Percentiles rank a stretch among this genome's conserved stretches.
These are phyloP conservation scores for Lasiodiplodia sp. DNA, from an alignment of 2,329 filamentous ascomycete genomes.

Conservation along the genomic window DNA sequence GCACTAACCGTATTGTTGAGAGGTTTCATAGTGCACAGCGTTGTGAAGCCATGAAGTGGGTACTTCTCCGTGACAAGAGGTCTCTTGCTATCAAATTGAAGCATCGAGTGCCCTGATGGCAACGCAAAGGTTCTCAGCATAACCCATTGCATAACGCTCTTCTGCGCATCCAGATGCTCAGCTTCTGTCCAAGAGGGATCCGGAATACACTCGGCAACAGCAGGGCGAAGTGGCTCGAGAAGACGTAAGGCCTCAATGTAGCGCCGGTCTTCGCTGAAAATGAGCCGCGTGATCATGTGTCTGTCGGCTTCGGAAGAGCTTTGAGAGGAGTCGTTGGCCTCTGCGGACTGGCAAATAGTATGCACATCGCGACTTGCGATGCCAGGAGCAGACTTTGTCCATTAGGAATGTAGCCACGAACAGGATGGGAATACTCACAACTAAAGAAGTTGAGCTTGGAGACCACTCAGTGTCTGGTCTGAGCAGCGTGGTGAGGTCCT, in stretches of 20 bases:
- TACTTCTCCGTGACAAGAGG: conserved; percentile 94
- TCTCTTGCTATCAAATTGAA: conserved; percentile 86
- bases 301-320: conserved; percentile 85
- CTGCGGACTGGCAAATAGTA: conserved; percentile 73
- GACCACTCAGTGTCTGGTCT: conserved; percentile 54
- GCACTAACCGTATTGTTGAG: conserved; percentile 92
- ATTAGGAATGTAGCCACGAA: not conserved
- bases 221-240: conserved; percentile 83
- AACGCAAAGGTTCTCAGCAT: conserved; percentile 89
- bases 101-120: conserved; percentile 82
- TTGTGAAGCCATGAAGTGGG: conserved; percentile 86
- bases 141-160: conserved; percentile 84
- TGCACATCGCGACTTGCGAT: conserved; percentile 69
- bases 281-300: conserved; percentile 78
- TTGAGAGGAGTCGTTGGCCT: conserved; percentile 71
- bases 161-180: conserved; percentile 89
- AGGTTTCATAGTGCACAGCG: conserved; percentile 90
- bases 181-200: conserved; percentile 83
- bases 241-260: conserved; percentile 85
- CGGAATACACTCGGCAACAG: conserved; percentile 78
- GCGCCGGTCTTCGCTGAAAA: conserved; percentile 91
- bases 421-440: not conserved
- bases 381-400: conserved; percentile 5
- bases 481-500: conserved; percentile 77
- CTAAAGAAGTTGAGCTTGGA: conserved; percentile 35